phyloP scores from a whole-genome alignment of 1,284 basidiomycete genomes.

The Austroboletus novae-zelandiae region DNA sequence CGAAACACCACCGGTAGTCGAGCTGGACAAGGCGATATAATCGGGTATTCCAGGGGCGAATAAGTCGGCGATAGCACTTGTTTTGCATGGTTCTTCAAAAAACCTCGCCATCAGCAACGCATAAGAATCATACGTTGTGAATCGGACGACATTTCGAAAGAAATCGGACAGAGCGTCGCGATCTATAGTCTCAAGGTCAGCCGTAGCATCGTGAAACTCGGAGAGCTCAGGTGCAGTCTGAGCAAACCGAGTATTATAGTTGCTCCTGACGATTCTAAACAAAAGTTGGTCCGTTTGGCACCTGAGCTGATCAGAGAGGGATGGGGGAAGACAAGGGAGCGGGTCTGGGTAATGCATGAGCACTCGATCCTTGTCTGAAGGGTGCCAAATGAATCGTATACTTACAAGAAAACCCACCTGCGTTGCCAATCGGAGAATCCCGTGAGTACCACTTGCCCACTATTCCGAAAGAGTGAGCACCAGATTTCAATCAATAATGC shows the following conservation, averaged over 20 bases:
- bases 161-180: not conserved
- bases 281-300: not conserved
- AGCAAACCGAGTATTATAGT: not conserved
- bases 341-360: not conserved
- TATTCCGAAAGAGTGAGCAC: too few species aligned
- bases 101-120: conserved; percentile 5
- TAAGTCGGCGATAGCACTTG: not conserved
- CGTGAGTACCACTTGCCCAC: too few species aligned
- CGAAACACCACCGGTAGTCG: not conserved
- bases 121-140: conserved; percentile 14
- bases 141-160: not conserved
- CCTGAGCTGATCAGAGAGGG: not conserved
- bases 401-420: too few species aligned
- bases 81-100: conserved; percentile 9
- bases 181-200: not conserved
- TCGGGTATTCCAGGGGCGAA: not conserved
- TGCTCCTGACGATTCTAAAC: conserved; percentile 2
- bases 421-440: too few species aligned
- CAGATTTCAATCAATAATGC: too few species aligned
- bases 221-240: conserved; percentile 2
- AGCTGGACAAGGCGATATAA: not conserved
- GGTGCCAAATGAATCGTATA: too few species aligned
- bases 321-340: not conserved
- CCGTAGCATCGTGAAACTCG: not conserved
- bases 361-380: too few species aligned